Percentiles rank a stretch among this genome's conserved stretches.
Conservation (phyloP, 2,329 filamentous ascomycete species). For the Fusarium abutilonis region DNA sequence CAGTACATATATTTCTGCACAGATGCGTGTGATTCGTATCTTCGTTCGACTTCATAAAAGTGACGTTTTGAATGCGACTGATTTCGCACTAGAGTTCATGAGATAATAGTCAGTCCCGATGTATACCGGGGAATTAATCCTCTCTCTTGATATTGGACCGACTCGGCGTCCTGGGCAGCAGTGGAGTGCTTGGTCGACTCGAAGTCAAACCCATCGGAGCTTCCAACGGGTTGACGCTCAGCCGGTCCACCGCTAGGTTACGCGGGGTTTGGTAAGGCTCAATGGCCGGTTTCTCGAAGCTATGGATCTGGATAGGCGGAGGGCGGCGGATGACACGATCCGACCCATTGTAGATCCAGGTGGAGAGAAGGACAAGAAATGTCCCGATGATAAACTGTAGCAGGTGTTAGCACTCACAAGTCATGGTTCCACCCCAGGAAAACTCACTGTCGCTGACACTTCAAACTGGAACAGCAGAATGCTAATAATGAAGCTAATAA, state of each 20-base stretch:
- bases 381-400: slow-evolving; percentile 83
- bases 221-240: slow-evolving; percentile 56
- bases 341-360: slow-evolving; percentile 82
- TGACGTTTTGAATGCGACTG: slow-evolving; percentile 23
- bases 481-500: slow-evolving; percentile 86
- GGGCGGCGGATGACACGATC: slow-evolving; percentile 67
- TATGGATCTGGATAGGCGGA: slow-evolving; percentile 73
- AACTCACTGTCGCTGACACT: slow-evolving; percentile 75
- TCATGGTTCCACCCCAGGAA: neutral
- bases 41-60: slow-evolving; percentile 37
- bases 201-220: slow-evolving; percentile 55
- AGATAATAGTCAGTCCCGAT: neutral
- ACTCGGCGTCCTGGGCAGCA: slow-evolving; percentile 53
- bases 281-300: slow-evolving; percentile 78
- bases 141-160: slow-evolving; percentile 52
- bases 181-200: slow-evolving; percentile 60
- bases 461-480: slow-evolving; percentile 85
- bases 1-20: slow-evolving; percentile 33
- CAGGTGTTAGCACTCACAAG: slow-evolving; percentile 5
- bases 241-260: slow-evolving; percentile 47
- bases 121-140: slow-evolving; percentile 44
- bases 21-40: slow-evolving; percentile 27
- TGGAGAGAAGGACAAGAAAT: slow-evolving; percentile 78
- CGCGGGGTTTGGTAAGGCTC: slow-evolving; percentile 57
- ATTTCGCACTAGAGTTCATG: slow-evolving; percentile 17